These are phyloP conservation scores for Pochonia chlamydosporia DNA, from an alignment of 2,329 filamentous ascomycete species.

Conservation along the genomic window DNA sequence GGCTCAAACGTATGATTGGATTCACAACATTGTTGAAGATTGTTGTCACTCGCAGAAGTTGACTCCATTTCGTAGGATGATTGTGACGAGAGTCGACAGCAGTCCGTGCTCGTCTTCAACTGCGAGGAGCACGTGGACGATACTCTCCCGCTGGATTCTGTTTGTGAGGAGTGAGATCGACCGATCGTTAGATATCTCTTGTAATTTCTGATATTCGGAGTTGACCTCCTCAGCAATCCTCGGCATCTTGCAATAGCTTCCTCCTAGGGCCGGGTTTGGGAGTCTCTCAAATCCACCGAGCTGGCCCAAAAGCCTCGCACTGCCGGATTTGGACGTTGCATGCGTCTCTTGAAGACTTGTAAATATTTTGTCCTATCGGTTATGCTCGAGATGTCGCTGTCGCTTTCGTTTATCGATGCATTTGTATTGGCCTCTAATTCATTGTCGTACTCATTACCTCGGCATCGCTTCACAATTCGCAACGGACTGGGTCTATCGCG, in stretches of 20 bases:
- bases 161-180: slow-evolving; percentile 1
- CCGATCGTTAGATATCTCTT: slow-evolving; percentile 6
- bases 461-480: slow-evolving; percentile 40
- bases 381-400: slow-evolving; percentile 2
- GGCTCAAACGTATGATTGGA: background rate
- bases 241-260: slow-evolving; percentile 12
- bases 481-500: slow-evolving; percentile 37
- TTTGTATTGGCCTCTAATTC: background rate
- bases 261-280: slow-evolving; percentile 9
- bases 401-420: background rate
- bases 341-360: slow-evolving; percentile 10
- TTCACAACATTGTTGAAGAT: background rate
- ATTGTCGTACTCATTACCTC: background rate
- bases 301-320: slow-evolving; percentile 6
- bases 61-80: slow-evolving; percentile 2
- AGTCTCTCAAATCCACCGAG: slow-evolving; percentile 7
- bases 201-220: slow-evolving; percentile 6
- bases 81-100: slow-evolving; percentile 1
- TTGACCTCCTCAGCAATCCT: slow-evolving; percentile 9
- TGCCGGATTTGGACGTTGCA: background rate
- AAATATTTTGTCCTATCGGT: slow-evolving; percentile 4
- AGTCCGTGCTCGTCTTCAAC: background rate
- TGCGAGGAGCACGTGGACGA: slow-evolving; percentile 4
- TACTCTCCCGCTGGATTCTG: slow-evolving; percentile 3
- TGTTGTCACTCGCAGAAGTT: background rate